Percentiles rank a stretch among this genome's conserved stretches.
These are phyloP conservation scores for Astathelohania contejeani DNA, from an alignment of 371 early-diverging fungal genomes.

Conservation along the genomic window DNA sequence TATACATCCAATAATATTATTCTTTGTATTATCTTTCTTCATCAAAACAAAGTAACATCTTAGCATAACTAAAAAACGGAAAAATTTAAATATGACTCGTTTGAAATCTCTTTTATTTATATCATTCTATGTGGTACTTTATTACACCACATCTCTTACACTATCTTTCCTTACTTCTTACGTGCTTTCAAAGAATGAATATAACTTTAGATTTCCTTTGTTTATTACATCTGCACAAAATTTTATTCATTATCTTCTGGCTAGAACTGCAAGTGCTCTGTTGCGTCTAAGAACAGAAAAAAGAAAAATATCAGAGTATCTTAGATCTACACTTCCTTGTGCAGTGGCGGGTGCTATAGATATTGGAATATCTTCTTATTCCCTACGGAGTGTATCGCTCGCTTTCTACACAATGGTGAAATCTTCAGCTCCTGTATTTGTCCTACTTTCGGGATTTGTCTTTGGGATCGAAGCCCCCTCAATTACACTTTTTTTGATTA, in stretches of 20 bases:
- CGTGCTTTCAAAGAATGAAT: conserved; percentile 38
- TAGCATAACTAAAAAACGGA: too few species aligned
- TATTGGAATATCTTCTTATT: conserved; percentile 43
- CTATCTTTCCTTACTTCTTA: conserved; percentile 46
- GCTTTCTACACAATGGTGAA: conserved; percentile 53
- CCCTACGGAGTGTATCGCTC: conserved; percentile 38
- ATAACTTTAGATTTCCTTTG: conserved; percentile 51
- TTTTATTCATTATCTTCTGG: conserved; percentile 42
- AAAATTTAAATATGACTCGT: too few species aligned
- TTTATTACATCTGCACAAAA: conserved; percentile 40
- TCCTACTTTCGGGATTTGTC: conserved; percentile 45
- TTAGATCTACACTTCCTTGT: conserved; percentile 27
- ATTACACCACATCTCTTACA: conserved; percentile 33
- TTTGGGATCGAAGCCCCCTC: conserved; percentile 46
- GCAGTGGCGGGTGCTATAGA: conserved; percentile 46
- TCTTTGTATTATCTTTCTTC: too few species aligned
- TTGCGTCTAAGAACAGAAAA: conserved; percentile 18
- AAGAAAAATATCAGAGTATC: background rate
- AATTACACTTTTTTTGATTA: conserved; percentile 27
- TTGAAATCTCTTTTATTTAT: too few species aligned
- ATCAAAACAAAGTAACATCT: too few species aligned
- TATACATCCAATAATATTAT: too few species aligned
- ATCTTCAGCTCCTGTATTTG: conserved; percentile 51
- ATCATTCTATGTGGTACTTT: conserved; percentile 11
- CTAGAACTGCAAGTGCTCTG: conserved; percentile 9